Conservation (phyloP, 148 eudicot species). For the Dysphania ambrosioides region DNA sequence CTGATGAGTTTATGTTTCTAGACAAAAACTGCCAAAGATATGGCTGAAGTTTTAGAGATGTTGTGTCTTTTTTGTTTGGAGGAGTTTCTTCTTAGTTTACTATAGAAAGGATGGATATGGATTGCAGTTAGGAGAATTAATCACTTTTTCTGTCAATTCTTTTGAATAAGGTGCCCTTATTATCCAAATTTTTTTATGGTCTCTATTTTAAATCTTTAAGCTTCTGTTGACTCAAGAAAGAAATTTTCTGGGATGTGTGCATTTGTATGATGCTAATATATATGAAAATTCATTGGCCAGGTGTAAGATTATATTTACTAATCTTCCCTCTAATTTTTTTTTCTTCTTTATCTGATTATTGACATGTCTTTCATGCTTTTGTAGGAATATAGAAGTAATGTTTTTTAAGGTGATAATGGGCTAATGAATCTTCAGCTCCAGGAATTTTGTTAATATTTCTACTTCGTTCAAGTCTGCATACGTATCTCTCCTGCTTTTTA, state of each 20-base stretch:
- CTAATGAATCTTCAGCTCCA: slow-evolving; percentile 38
- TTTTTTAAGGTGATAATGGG: slow-evolving; percentile 91
- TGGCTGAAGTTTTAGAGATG: neutral
- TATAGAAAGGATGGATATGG: neutral
- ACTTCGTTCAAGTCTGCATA: neutral
- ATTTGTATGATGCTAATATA: neutral
- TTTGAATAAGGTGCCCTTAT: neutral
- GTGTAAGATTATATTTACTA: neutral
- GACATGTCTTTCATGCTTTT: slow-evolving; percentile 8
- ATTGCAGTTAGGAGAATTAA: neutral
- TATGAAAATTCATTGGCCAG: neutral
- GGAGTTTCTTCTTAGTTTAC: neutral
- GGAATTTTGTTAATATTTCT: neutral
- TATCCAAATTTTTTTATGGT: neutral
- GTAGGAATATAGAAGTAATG: slow-evolving; percentile 77
- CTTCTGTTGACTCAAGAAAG: neutral
- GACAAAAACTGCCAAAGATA: neutral
- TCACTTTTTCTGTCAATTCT: neutral
- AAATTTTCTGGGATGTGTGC: neutral
- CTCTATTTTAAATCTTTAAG: neutral
- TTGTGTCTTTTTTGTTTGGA: neutral
- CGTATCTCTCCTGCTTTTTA: neutral
- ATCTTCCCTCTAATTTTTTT: neutral
- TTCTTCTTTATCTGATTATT: neutral
- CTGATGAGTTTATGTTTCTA: neutral